A percentile compares a stretch with the other conserved stretches of the same genome.
Conservation (phyloP, 192 early-diverging fungal genomes). For the Entomortierella chlamydospora region DNA sequence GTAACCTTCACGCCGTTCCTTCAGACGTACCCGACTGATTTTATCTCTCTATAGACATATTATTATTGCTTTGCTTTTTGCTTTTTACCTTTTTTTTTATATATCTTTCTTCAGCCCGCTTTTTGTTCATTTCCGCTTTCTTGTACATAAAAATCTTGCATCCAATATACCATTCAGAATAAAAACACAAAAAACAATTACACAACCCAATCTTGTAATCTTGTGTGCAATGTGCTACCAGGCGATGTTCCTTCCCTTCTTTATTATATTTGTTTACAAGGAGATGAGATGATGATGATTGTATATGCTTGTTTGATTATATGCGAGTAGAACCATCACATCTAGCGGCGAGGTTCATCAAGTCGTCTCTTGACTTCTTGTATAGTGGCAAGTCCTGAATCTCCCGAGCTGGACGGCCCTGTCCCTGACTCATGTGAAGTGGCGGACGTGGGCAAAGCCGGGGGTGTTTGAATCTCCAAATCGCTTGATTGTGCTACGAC, state of each 20-base stretch:
- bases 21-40: constrained; percentile 38
- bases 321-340: neutral
- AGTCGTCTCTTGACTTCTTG: constrained; percentile 36
- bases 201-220: neutral
- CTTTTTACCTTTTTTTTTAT: neutral
- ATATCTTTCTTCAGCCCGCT: neutral
- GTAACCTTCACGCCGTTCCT: constrained; percentile 56
- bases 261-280: neutral
- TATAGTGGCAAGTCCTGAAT: constrained; percentile 28
- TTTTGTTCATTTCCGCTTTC: neutral
- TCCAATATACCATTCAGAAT: neutral
- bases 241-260: neutral
- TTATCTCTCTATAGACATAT: constrained; percentile 28
- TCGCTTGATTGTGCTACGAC: constrained; percentile 31
- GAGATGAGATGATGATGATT: neutral
- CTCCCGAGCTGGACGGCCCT: neutral
- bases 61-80: neutral
- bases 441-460: constrained; percentile 6
- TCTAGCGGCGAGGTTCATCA: constrained; percentile 41
- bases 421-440: constrained; percentile 6
- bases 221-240: neutral
- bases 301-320: no score
- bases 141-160: constrained; percentile 8
- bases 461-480: constrained; percentile 27
- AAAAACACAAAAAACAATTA: constrained; percentile 5